Evolutionary conservation across 1,284 basidiomycete species (phyloP), one percentile per base, ranked within the genome.

Genomic region (Pyrrhoderma noxium): DNA sequence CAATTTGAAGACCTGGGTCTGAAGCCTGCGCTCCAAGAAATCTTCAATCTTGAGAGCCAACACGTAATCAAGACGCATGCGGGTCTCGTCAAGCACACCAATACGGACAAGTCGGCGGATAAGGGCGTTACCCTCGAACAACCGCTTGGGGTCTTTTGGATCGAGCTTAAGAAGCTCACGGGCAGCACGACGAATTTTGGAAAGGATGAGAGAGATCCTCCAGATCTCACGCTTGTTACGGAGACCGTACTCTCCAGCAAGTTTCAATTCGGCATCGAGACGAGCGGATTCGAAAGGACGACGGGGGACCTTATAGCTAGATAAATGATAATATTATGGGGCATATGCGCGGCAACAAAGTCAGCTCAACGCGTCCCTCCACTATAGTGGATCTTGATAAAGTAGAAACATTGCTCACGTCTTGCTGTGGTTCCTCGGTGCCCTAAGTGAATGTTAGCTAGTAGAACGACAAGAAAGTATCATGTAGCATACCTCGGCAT

Each of bases 151-250:
- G 76, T 99, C 96, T 75, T 99, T 99, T 74, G 88, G 89, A 65
- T 99, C 95, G 74, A 99, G 93, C 82, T 99, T 99, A 73, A 99
- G 88, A 59, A 99, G 89, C 78, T 99, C 95, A 89, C 95, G 95
- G 61, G 95, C 96, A 58, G 95, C 96, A 88, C 96, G 93, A 80
- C 95, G 94, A 70, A 99, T 99, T 82, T 99, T 98, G 68, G 96
- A 99, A 56, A 99, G 86, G 67, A 85, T 85, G 66, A 99, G 86
- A 69, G 93, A 86, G 72, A 99, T 98, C 68, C 96, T 91, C 95
- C 95, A 99, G 77, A 99, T 98, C 79, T 99, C 95, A 67, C 93
- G 90, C 84, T 99, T 99, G 90, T 98, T 99, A 73, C 94, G 91
- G 66, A 99, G 91, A 74, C 95, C 95, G 79, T 95, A 99, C 79